Evolutionary conservation across 805 yeast species (phyloP).

Genomic region (Candida takata): DNA sequence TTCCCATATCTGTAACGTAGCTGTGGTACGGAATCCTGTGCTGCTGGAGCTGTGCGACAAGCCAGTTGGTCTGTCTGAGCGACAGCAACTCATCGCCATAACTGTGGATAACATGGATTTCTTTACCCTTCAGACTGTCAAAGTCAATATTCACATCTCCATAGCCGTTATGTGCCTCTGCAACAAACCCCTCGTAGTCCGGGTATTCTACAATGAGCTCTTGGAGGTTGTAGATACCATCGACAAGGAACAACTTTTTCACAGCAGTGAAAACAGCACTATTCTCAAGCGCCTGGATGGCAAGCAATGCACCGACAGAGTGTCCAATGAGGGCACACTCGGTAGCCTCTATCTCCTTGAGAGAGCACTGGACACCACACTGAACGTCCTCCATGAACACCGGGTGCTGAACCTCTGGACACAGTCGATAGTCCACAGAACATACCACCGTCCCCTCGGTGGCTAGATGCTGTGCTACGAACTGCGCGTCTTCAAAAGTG

Average conservation of each 20-base stretch:
- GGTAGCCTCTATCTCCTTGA: slow-evolving; percentile 7
- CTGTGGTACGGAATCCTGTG: slow-evolving; percentile 14
- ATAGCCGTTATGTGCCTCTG: slow-evolving; percentile 44
- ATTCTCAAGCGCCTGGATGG: slow-evolving; percentile 9
- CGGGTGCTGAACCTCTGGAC: slow-evolving; percentile 60
- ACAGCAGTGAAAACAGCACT: slow-evolving; percentile 9
- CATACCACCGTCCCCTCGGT: slow-evolving; percentile 16
- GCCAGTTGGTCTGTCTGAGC: slow-evolving; percentile 38
- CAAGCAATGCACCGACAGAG: slow-evolving; percentile 67
- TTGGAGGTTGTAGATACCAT: slow-evolving; percentile 60
- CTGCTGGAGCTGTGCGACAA: slow-evolving; percentile 29
- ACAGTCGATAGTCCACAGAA: slow-evolving; percentile 56
- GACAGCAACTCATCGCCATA: slow-evolving; percentile 58
- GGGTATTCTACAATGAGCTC: slow-evolving; percentile 56
- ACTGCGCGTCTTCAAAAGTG: slow-evolving; percentile 48
- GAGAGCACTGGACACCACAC: slow-evolving; percentile 23
- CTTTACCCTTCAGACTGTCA: slow-evolving; percentile 2
- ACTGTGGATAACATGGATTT: slow-evolving; percentile 49
- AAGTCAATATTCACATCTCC: slow-evolving; percentile 9
- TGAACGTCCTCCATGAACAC: slow-evolving; percentile 50
- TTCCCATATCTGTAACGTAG: slow-evolving; percentile 40
- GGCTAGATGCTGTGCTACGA: slow-evolving; percentile 20
- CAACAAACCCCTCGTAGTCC: slow-evolving; percentile 46
- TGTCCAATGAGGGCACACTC: slow-evolving; percentile 51
- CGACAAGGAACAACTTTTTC: slow-evolving; percentile 37